Evolutionary conservation across 139 green algal species (phyloP), one percentile per base, ranked within the genome.

Genomic region (Dunaliella sp.): DNA sequence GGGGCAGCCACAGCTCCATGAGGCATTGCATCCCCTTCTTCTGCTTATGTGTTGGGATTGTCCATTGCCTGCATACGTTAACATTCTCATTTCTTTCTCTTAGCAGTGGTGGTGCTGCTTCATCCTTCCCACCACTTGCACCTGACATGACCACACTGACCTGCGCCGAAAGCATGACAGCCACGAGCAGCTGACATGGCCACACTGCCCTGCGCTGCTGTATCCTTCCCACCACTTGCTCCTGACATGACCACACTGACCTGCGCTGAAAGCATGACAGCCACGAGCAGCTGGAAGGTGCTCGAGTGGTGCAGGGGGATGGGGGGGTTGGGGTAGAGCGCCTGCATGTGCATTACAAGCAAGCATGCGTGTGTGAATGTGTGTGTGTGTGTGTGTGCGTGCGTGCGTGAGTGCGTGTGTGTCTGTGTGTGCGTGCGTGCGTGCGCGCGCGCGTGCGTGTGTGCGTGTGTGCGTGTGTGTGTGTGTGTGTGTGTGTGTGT

Each of bases 131-230:
- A n/a, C n/a, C n/a, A n/a, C n/a, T n/a, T n/a, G n/a, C n/a, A n/a
- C n/a, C n/a, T n/a, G n/a, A n/a, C n/a, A n/a, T n/a, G n/a, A n/a
- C n/a, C n/a, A n/a, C n/a, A 38, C 31, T 73, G 77, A 91, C 90
- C 92, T 96, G 94, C 2, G 95, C 95, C 1, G 89, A 95, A 24
- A 98, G 88, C 57, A 98, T 92, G 25, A 97, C 94, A 3, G 95
- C 95, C 28, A 94, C 91, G 37, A 98, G 89, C 25, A 98, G 91
- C 88, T 98, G 94, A n/a, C n/a, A n/a, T n/a, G n/a, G n/a, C n/a
- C n/a, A n/a, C n/a, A n/a, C n/a, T n/a, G n/a, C n/a, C n/a, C n/a
- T n/a, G n/a, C n/a, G n/a, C n/a, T n/a, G n/a, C n/a, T n/a, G n/a
- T n/a, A n/a, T n/a, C n/a, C n/a, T n/a, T n/a, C n/a, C n/a, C n/a